Percentiles rank a stretch among this genome's conserved stretches.
These are phyloP conservation scores for Phytopythium chamaehyphon DNA, from an alignment of 352 stramenopile genomes.

Conservation along the genomic window DNA sequence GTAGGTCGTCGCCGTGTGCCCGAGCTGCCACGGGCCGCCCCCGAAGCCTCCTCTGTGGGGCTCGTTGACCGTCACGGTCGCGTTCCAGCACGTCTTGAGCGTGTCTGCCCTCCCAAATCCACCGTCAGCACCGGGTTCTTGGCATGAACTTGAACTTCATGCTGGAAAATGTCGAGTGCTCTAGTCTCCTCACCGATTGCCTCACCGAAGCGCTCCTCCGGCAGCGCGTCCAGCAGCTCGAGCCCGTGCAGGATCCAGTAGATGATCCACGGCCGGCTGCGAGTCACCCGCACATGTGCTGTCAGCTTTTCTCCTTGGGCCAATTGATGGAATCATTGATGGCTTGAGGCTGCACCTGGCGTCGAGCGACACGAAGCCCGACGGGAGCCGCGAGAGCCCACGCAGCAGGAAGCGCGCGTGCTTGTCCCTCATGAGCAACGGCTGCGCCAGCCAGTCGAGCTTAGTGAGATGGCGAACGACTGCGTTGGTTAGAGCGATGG, in stretches of 20 bases:
- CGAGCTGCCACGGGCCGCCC: slow-evolving; percentile 88
- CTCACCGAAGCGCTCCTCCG: slow-evolving; percentile 26
- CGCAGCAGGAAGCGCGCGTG: slow-evolving; percentile 76
- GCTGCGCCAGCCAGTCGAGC: slow-evolving; percentile 23
- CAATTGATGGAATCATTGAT: no score
- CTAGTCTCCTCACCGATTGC: slow-evolving; percentile 29
- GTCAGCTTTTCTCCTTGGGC: no score
- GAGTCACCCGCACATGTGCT: not conserved
- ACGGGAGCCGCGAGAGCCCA: slow-evolving; percentile 59
- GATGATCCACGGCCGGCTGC: slow-evolving; percentile 94
- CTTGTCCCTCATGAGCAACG: slow-evolving; percentile 79
- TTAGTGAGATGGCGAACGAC: no score
- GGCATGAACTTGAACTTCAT: not conserved
- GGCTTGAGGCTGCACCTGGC: slow-evolving; percentile 39
- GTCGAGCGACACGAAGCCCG: slow-evolving; percentile 90
- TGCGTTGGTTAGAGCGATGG: no score
- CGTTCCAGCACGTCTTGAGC: slow-evolving; percentile 61
- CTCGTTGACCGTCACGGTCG: slow-evolving; percentile 13
- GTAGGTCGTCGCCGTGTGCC: slow-evolving; percentile 93
- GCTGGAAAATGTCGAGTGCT: not conserved
- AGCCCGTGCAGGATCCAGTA: slow-evolving; percentile 97
- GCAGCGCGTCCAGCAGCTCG: slow-evolving; percentile 90
- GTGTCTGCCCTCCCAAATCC: slow-evolving; percentile 21
- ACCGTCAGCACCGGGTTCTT: slow-evolving; percentile 2
- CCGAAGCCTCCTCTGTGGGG: slow-evolving; percentile 88